phyloP scores from a whole-genome alignment of 352 stramenopile species.

The Globisporangium cystogenes region DNA sequence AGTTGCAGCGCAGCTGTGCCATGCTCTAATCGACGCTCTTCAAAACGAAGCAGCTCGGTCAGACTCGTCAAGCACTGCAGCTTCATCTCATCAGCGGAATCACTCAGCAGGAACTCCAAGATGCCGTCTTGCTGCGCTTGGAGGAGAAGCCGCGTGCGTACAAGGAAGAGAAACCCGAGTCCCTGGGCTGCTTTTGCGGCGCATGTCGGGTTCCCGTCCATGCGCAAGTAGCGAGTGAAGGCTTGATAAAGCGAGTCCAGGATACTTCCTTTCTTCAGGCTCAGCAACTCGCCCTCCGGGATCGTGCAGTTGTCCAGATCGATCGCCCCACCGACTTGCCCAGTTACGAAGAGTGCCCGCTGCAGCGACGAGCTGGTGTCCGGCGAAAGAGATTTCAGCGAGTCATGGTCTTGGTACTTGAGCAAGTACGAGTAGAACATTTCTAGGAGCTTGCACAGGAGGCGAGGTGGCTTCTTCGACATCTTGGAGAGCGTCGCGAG shows the following conservation, averaged over 20 bases:
- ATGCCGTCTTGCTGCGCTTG: conserved; percentile 67
- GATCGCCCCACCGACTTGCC: conserved; percentile 60
- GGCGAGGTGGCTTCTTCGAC: conserved; percentile 31
- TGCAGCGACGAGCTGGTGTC: conserved; percentile 50
- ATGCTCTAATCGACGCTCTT: conserved; percentile 69
- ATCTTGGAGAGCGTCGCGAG: conserved; percentile 45
- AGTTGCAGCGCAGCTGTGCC: conserved; percentile 30
- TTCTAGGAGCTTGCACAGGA: conserved; percentile 64
- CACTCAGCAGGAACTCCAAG: conserved; percentile 39
- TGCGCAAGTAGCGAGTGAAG: conserved; percentile 43
- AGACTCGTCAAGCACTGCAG: conserved; percentile 72
- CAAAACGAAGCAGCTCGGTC: conserved; percentile 58
- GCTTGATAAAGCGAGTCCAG: conserved; percentile 57
- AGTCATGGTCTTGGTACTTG: conserved; percentile 35
- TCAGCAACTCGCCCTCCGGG: conserved; percentile 17
- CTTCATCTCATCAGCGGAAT: conserved; percentile 36
- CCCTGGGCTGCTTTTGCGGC: conserved; percentile 75
- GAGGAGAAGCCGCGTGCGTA: conserved; percentile 61
- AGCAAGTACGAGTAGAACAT: conserved; percentile 55
- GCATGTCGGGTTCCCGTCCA: conserved; percentile 38
- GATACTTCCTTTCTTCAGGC: conserved; percentile 43
- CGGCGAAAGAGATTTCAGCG: conserved; percentile 25
- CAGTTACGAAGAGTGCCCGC: conserved; percentile 63
- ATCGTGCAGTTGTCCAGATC: conserved; percentile 50
- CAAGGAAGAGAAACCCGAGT: conserved; percentile 74